Percentiles rank a stretch among this genome's conserved stretches.
Conservation (phyloP, 495 filamentous ascomycete genomes). For the Hapsidospora chrysogenum region DNA sequence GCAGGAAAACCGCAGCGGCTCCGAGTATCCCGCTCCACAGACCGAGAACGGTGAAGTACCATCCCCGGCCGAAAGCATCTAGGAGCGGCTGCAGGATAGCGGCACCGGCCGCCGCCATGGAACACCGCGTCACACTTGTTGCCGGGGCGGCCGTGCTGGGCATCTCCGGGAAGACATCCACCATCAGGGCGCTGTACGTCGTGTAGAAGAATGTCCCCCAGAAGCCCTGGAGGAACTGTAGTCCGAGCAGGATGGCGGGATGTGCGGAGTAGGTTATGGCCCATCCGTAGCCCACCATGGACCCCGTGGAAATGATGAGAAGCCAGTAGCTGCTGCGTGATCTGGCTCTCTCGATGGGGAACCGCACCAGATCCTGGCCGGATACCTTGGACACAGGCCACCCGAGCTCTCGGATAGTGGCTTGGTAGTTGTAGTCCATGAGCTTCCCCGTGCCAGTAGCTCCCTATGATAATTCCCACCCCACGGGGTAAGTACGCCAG, state of each 20-base stretch:
- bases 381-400: constrained; percentile 4
- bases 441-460: constrained; percentile 6
- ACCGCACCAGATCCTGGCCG: constrained; percentile 5
- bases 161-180: constrained; percentile 9
- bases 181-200: constrained; percentile 7
- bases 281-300: constrained; percentile 9
- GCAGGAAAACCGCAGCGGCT: constrained; percentile 3
- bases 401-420: constrained; percentile 14
- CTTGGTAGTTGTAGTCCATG: constrained; percentile 30
- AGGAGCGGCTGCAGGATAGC: constrained; percentile 10
- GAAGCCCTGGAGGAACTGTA: constrained; percentile 8
- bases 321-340: constrained; percentile 2
- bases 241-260: constrained; percentile 6
- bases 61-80: constrained; percentile 7
- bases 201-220: constrained; percentile 1
- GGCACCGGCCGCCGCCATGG: constrained; percentile 6
- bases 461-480: constrained; percentile 14
- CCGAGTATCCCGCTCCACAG: constrained; percentile 4
- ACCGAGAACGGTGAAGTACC: constrained; percentile 10
- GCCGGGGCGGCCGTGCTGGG: constrained; percentile 10
- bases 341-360: constrained; percentile 9
- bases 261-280: neutral
- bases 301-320: constrained; percentile 2
- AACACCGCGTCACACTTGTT: constrained; percentile 8
- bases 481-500: constrained; percentile 30